These are phyloP conservation scores for Colletotrichum sidae DNA, from an alignment of 2,329 filamentous ascomycete genomes.

Conservation along the genomic window DNA sequence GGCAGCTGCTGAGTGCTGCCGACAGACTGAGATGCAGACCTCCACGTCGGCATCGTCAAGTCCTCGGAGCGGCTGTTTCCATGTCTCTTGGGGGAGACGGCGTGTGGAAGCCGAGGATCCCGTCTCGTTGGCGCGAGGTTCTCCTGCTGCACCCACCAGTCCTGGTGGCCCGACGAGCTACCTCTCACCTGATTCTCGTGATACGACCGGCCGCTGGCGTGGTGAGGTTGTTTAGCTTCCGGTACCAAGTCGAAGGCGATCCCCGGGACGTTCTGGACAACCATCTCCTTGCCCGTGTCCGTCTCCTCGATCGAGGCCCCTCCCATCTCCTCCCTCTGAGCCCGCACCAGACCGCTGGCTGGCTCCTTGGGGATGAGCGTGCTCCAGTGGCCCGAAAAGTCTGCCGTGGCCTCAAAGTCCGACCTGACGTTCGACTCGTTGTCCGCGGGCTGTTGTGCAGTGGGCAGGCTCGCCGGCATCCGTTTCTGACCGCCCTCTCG, in stretches of 20 bases:
- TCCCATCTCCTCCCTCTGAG: background rate
- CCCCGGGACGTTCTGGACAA: background rate
- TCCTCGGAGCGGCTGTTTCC: no score
- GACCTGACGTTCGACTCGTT: background rate
- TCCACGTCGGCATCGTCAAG: no score
- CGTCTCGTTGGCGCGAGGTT: no score
- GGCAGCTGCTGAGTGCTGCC: no score
- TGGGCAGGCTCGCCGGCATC: background rate
- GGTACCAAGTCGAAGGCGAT: background rate
- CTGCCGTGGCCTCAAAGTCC: background rate
- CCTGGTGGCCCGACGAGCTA: no score
- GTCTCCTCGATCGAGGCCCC: constrained; percentile 3
- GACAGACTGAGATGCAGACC: no score
- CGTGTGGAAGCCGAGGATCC: no score
- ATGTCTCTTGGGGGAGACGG: no score
- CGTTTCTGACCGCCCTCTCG: background rate
- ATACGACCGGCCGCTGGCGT: no score
- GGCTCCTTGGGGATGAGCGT: constrained; percentile 1
- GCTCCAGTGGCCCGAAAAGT: background rate
- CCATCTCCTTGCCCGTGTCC: constrained; percentile 8
- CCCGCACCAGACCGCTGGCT: background rate
- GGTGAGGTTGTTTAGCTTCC: background rate
- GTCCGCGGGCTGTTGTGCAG: background rate
- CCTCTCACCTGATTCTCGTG: background rate
- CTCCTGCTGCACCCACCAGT: no score